Evolutionary conservation across 2,329 filamentous ascomycete genomes (phyloP), one percentile per base, ranked within the genome.

Genomic region (Ophiostoma novo-ulmi): DNA sequence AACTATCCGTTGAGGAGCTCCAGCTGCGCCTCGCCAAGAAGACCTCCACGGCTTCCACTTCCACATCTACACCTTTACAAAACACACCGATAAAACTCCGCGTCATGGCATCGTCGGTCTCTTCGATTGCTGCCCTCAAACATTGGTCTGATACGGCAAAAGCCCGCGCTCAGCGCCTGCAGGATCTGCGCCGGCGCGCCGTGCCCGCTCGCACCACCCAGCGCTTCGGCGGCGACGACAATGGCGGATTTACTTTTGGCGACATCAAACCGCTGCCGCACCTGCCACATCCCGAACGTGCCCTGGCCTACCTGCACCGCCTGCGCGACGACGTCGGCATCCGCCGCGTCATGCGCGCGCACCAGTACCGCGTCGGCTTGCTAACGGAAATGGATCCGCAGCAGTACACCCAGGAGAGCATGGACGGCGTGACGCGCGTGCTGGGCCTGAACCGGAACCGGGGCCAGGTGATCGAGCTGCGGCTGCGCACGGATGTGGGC

Each of bases 301-400:
- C 89, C 13, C 84, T 88, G 5, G 82, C 85, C 0, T 92, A 94
- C 75, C 86, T 99, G 1, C 84, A 91, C 77, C 87, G 91, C 0
- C 84, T 99, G 3, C 88, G 88, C 74, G 86, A 90, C 72, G 95
- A 99, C 78, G 89, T 92, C 0, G 95, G 95, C 8, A 94, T 99
- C 80, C 89, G 89, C 73, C 84, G 89, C 0, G 86, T 88, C 0
- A 99, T 99, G 95, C 83, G 86, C 20, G 89, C 89, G 75, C 94
- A 97, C 81, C 87, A 89, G 74, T 97, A 97, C 82, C 87, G 85
- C 26, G 95, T 99, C 0, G 90, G 90, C 0, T 80, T 98, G 3
- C 84, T 99, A 36, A 97, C 94, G 0, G 95, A 99, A 80, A 98
- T 99, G 94, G 91, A 99, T 76, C 95, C 95, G 0, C 84, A 89